These are phyloP conservation scores for Phytophthora vignae DNA, from an alignment of 352 stramenopile genomes.

Conservation along the genomic window DNA sequence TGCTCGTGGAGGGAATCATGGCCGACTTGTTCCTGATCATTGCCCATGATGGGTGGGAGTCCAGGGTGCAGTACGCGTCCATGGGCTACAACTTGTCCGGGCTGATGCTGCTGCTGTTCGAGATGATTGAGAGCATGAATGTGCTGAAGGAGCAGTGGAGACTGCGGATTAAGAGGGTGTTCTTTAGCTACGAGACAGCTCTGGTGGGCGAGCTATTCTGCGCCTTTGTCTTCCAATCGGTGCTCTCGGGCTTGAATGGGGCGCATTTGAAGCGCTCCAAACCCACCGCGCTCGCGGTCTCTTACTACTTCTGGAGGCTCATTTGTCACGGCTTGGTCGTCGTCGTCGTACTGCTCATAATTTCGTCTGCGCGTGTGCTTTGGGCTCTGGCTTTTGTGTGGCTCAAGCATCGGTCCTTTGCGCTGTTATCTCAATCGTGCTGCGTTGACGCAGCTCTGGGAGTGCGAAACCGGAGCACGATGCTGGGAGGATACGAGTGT, in stretches of 20 bases:
- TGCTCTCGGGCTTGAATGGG: conserved; percentile 9
- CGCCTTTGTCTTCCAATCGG: conserved; percentile 5
- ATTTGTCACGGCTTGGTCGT: conserved; percentile 16
- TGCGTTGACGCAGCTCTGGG: conserved; percentile 17
- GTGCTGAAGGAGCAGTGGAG: not conserved
- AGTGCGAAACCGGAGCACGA: not conserved
- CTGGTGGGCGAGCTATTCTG: conserved; percentile 11
- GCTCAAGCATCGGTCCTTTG: conserved; percentile 11
- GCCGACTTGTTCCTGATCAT: conserved; percentile 23
- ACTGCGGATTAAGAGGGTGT: not conserved
- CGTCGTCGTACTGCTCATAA: conserved; percentile 5
- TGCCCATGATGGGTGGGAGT: conserved; percentile 7
- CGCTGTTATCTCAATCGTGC: conserved; percentile 5
- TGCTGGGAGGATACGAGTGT: conserved; percentile 8
- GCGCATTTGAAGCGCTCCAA: conserved; percentile 7
- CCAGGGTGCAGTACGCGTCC: conserved; percentile 23
- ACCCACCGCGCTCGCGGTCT: conserved; percentile 11
- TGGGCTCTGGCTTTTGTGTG: conserved; percentile 1
- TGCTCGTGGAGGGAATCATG: conserved; percentile 24
- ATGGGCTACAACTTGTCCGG: conserved; percentile 26
- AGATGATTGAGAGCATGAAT: conserved; percentile 16
- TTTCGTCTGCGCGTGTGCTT: not conserved
- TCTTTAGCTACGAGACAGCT: conserved; percentile 21
- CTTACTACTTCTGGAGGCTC: conserved; percentile 21
- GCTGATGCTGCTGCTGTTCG: conserved; percentile 24